These are phyloP conservation scores for Ascochyta clinopodiicola DNA, from an alignment of 2,329 filamentous ascomycete species.

Conservation along the genomic window DNA sequence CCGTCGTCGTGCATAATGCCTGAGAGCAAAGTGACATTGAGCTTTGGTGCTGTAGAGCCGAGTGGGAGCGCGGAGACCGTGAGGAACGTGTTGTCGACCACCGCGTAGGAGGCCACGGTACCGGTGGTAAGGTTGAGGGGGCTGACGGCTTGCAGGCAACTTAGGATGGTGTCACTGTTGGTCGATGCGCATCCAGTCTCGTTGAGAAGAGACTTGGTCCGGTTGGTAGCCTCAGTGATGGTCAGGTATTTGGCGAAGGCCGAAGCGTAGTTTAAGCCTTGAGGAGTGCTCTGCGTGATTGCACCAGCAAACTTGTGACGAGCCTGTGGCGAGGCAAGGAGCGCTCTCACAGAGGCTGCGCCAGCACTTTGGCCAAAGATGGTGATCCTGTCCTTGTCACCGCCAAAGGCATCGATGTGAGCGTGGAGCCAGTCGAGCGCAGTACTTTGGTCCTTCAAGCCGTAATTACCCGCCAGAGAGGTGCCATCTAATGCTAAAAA, in stretches of 20 bases:
- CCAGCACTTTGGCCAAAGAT: slow-evolving; percentile 50
- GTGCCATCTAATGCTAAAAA: slow-evolving; percentile 50
- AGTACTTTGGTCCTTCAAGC: slow-evolving; percentile 58
- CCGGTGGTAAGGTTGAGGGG: slow-evolving; percentile 20
- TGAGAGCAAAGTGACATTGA: slow-evolving; percentile 31
- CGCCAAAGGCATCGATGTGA: slow-evolving; percentile 49
- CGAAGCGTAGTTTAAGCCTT: slow-evolving; percentile 29
- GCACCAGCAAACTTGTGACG: slow-evolving; percentile 58
- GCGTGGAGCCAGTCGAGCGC: slow-evolving; percentile 58
- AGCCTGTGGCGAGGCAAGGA: slow-evolving; percentile 58
- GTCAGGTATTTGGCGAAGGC: slow-evolving; percentile 34
- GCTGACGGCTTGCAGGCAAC: slow-evolving; percentile 34
- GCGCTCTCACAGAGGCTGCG: slow-evolving; percentile 52
- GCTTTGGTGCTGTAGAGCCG: slow-evolving; percentile 20
- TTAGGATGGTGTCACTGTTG: slow-evolving; percentile 17
- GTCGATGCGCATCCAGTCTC: slow-evolving; percentile 32
- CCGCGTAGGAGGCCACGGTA: slow-evolving; percentile 35
- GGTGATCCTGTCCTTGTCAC: slow-evolving; percentile 45
- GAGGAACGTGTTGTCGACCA: slow-evolving; percentile 41
- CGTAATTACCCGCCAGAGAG: slow-evolving; percentile 57
- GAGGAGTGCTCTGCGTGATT: slow-evolving; percentile 45
- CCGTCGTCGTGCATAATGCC: slow-evolving; percentile 44
- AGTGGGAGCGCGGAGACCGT: slow-evolving; percentile 31
- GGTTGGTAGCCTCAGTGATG: slow-evolving; percentile 29
- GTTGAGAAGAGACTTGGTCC: slow-evolving; percentile 29